A percentile compares a stretch with the other conserved stretches of the same genome.
These are phyloP conservation scores for Tylopilus rubrobrunneus DNA, from an alignment of 768 basidiomycete genomes.

Conservation along the genomic window DNA sequence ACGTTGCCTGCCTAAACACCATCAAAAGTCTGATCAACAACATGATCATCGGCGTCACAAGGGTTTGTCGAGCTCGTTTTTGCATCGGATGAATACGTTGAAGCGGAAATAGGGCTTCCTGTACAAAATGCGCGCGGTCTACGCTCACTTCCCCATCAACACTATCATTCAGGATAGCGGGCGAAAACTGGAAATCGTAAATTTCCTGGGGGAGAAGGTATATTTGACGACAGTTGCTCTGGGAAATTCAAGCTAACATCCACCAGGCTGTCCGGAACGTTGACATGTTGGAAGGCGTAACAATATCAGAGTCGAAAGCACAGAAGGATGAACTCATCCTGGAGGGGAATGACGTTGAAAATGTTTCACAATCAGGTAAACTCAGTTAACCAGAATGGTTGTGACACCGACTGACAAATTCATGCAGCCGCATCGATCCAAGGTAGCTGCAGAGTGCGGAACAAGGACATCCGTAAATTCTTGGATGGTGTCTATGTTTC, in stretches of 20 bases:
- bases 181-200: constrained; percentile 79
- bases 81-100: neutral
- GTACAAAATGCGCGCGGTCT: constrained; percentile 99
- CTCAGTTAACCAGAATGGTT: constrained; percentile 6
- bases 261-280: constrained; percentile 85
- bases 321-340: constrained; percentile 95
- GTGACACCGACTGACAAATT: constrained; percentile 6
- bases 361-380: constrained; percentile 92
- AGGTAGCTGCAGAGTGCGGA: constrained; percentile 92
- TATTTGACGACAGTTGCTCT: constrained; percentile 9
- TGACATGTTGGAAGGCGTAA: constrained; percentile 86
- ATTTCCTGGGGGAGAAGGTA: constrained; percentile 94
- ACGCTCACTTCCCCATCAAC: constrained; percentile 99
- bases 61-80: constrained; percentile 44
- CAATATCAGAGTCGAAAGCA: constrained; percentile 76
- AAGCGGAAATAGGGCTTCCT: constrained; percentile 74
- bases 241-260: neutral
- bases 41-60: constrained; percentile 97
- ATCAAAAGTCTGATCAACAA: constrained; percentile 94
- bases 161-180: constrained; percentile 85
- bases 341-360: constrained; percentile 94
- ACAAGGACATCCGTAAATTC: constrained; percentile 99
- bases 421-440: constrained; percentile 88
- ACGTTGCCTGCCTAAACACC: constrained; percentile 96
- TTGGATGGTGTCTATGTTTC: constrained; percentile 93